Evolutionary conservation across 176 grass and related monocot species (phyloP), one percentile per base, ranked within the genome.

Genomic region (Olyra latifolia): DNA sequence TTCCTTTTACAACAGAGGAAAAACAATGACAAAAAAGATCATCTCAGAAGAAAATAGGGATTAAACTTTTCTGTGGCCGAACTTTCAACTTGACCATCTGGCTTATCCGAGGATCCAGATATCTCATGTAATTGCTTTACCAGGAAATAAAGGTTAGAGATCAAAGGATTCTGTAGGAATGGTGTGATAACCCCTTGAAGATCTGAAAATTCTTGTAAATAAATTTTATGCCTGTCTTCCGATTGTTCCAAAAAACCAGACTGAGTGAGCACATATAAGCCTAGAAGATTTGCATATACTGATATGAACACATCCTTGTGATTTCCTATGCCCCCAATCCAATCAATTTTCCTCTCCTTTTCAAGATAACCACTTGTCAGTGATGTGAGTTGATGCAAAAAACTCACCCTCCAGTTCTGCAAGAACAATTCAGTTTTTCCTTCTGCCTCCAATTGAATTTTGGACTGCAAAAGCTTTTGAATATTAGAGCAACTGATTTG

Each of bases 281-380:
- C 96, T n/a, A 95, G 82, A 22, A 98, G 79, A 84, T 84, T 85
- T 55, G 92, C 69, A 69, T 95, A 98, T 2, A 98, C 86, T 40
- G 84, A 90, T 59, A 91, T 70, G 76, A 98, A 95, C 42, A 85
- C 88, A 81, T 98, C 92, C 73, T 95, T 98, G 66, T 95, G 90
- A 84, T 98, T 98, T 14, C 96, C 96, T 49, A 98, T 89, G 50
- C 90, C 92, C 1, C 96, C 96, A 80, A 98, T 89, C 92, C 96
- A 98, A 82, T 93, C 86, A 10, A 60, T 89, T 66, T 78, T 84
- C 42, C 83, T 87, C 47, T 90, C 88, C 20, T 71, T 95, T 55
- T 98, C 86, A 62, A 92, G 69, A 74, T 74, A 94, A 74, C 89
- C 74, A 50, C 81, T 80, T 1, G 83, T 80, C 66, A 95, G 56